Percentiles rank a stretch among this genome's conserved stretches.
phyloP scores from a whole-genome alignment of 495 filamentous ascomycete species.

The Hyaloscypha bicolor region DNA sequence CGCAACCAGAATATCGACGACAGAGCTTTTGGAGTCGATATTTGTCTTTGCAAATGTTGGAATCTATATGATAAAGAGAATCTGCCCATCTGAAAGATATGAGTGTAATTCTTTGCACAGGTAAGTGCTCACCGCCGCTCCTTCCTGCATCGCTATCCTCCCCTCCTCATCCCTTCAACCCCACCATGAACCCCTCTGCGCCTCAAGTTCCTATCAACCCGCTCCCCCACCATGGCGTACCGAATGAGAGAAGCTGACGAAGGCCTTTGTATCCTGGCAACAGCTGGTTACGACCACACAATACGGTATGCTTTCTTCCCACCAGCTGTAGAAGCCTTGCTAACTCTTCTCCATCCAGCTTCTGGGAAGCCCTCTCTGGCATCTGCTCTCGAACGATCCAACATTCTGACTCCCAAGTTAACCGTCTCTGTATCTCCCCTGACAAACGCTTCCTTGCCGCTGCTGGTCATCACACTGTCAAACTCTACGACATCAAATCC shows the following conservation, averaged over 20 bases:
- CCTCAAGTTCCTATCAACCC: background rate
- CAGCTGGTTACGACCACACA: constrained; percentile 98
- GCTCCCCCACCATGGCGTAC: background rate
- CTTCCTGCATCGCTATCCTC: background rate
- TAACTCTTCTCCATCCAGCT: constrained; percentile 52
- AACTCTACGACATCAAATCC: constrained; percentile 97
- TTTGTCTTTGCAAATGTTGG: background rate
- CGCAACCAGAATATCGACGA: background rate
- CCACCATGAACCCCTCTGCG: constrained; percentile 1
- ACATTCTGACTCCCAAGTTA: constrained; percentile 96
- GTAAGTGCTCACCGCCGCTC: constrained; percentile 17
- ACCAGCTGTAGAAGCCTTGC: constrained; percentile 1
- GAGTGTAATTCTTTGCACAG: constrained; percentile 32
- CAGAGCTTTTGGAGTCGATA: background rate
- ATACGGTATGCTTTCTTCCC: constrained; percentile 69
- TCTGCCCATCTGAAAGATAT: constrained; percentile 5
- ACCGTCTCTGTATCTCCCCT: constrained; percentile 95
- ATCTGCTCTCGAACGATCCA: constrained; percentile 98
- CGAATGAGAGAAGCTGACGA: constrained; percentile 6
- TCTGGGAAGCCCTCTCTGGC: constrained; percentile 97
- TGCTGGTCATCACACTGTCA: constrained; percentile 91
- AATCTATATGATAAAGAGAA: background rate
- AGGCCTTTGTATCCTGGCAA: constrained; percentile 24
- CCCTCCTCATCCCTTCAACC: background rate
- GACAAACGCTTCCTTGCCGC: constrained; percentile 96